Evolutionary conservation across 768 basidiomycete genomes (phyloP), one percentile per base, ranked within the genome.

Genomic region (Hemileccinum impolitum): DNA sequence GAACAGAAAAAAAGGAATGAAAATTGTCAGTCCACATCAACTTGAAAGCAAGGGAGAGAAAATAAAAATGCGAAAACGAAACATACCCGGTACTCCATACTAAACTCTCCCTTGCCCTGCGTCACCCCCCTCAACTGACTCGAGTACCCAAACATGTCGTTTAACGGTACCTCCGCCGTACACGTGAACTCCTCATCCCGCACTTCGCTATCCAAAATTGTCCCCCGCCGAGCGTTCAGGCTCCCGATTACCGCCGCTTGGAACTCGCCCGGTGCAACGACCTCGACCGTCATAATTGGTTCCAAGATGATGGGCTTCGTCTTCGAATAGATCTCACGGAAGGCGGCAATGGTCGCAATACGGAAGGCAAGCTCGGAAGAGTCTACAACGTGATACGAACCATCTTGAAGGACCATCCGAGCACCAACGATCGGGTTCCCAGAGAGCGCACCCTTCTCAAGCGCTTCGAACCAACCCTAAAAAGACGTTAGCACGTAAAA

Each of bases 111-210:
- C 75, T 99, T 98, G 61, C 95, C 96, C 71, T 98, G 96, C 0
- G 96, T 99, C 49, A 82, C 84, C 3, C 95, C 95, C 50, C 95
- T 83, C 39, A 98, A 75, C 58, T 92, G 88, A 60, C 85, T 91
- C 32, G 94, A 94, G 66, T 97, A 97, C 15, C 92, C 90, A 64
- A 99, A 99, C 95, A 98, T 98, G 59, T 98, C 95, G 67, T 93
- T 96, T 69, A 99, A 68, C 8, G 91, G 85, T 12, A 99, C 94
- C 63, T 97, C 95, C 18, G 92, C 93, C 25, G 80, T 76, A 47
- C 87, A 80, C 5, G 90, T 92, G 63, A 99, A 98, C 70, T 99
- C 95, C 58, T 98, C 96, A 57, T 96, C 94, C 37, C 95, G 84
- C 28, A 95, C 87, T 70, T 98, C 96, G 58, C 90, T 95, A 61